A percentile compares a stretch with the other conserved stretches of the same genome.
Conservation (phyloP, 768 basidiomycete genomes). For the Lentinula lateritia region DNA sequence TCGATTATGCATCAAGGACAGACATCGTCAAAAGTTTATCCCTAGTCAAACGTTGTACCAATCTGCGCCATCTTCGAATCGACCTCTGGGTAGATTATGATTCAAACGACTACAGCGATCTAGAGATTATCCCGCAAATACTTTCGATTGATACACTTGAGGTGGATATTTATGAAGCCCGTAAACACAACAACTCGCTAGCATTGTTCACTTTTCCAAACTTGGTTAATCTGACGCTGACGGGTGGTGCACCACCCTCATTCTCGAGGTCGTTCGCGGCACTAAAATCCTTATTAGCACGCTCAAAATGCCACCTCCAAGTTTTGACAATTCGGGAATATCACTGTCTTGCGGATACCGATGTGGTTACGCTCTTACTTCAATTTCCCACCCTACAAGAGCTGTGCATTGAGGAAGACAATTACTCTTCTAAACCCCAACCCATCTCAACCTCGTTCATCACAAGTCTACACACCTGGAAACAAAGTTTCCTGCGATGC, state of each 20-base stretch:
- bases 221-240: not conserved
- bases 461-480: not conserved
- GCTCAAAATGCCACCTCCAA: not conserved
- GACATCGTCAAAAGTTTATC: too few relatives aligned
- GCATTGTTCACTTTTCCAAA: not conserved
- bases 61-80: not conserved
- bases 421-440: not conserved
- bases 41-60: too few relatives aligned
- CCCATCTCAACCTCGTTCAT: not conserved
- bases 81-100: too few relatives aligned
- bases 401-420: not conserved
- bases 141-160: not conserved
- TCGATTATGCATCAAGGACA: too few relatives aligned
- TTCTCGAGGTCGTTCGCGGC: not conserved
- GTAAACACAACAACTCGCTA: not conserved
- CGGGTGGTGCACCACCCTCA: not conserved
- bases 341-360: not conserved
- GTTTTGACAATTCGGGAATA: not conserved
- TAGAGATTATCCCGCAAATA: not conserved
- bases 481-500: not conserved
- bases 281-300: not conserved
- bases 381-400: not conserved
- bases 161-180: not conserved
- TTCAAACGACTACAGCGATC: too few relatives aligned
- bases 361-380: not conserved